Evolutionary conservation across 345 rosid species (phyloP).

Genomic region (Luvunga scandens): DNA sequence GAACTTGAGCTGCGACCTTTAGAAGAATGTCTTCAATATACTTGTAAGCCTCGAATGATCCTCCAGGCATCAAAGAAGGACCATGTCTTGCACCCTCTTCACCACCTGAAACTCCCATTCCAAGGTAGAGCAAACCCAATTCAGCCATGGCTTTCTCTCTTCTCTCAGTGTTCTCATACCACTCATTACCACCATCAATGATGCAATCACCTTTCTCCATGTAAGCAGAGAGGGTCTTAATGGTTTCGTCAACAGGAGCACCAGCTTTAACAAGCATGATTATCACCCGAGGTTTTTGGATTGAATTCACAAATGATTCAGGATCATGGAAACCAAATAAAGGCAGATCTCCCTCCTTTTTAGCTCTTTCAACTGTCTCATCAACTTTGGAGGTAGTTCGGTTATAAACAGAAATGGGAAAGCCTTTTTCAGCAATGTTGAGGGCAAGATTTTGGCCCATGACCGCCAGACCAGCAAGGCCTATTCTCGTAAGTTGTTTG

Average conservation of each 20-base stretch:
- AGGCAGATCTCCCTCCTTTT: conserved; percentile 79
- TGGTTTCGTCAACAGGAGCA: conserved; percentile 87
- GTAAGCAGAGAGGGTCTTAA: conserved; percentile 75
- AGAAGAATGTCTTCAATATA: conserved; percentile 85
- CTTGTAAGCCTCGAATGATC: conserved; percentile 82
- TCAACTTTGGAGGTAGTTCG: conserved; percentile 86
- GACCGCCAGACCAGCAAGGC: conserved; percentile 94
- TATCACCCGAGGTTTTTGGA: conserved; percentile 86
- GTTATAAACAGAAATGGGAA: conserved; percentile 93
- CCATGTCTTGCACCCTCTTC: conserved; percentile 97
- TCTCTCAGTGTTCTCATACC: conserved; percentile 98
- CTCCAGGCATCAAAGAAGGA: conserved; percentile 96
- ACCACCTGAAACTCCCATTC: conserved; percentile 98
- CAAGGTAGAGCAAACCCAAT: conserved; percentile 78
- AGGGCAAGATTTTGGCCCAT: conserved; percentile 98
- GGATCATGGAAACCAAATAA: conserved; percentile 85
- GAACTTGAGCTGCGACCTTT: conserved; percentile 94
- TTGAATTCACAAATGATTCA: conserved; percentile 68
- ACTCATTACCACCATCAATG: conserved; percentile 94
- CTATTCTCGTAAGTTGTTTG: conserved; percentile 62
- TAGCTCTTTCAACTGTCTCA: conserved; percentile 88
- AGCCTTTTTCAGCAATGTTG: conserved; percentile 93
- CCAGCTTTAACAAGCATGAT: conserved; percentile 99
- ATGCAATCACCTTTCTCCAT: conserved; percentile 96
- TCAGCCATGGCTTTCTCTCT: conserved; percentile 69